phyloP scores from a whole-genome alignment of 192 early-diverging fungal genomes.

The Entrophospora sp. region DNA sequence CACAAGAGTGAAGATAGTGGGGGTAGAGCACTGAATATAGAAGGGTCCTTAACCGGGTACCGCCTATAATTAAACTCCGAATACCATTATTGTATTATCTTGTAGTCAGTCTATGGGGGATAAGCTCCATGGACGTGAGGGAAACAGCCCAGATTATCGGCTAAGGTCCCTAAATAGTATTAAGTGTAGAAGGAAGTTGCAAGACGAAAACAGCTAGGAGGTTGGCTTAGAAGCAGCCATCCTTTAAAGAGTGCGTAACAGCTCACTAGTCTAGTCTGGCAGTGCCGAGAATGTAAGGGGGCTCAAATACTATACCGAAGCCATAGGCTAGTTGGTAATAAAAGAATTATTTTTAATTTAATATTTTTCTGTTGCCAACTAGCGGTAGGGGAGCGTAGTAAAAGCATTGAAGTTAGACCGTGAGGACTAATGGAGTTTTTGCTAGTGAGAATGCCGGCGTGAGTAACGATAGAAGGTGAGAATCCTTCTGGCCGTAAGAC shows the following conservation, averaged over 20 bases:
- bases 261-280: background rate
- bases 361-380: constrained; percentile 13
- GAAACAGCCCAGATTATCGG: constrained; percentile 12
- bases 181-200: constrained; percentile 11
- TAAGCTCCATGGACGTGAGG: constrained; percentile 12
- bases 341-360: constrained; percentile 5
- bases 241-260: constrained; percentile 11
- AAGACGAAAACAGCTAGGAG: background rate
- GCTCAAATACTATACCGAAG: constrained; percentile 14
- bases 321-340: constrained; percentile 9
- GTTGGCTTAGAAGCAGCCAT: constrained; percentile 9
- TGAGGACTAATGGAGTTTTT: too few species aligned
- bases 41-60: constrained; percentile 4
- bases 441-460: too few species aligned
- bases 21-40: constrained; percentile 14
- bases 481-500: too few species aligned
- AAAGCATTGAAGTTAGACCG: background rate
- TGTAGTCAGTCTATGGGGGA: constrained; percentile 10
- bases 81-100: constrained; percentile 8
- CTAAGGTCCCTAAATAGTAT: constrained; percentile 14
- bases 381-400: constrained; percentile 9
- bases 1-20: background rate
- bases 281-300: constrained; percentile 9
- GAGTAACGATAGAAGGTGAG: too few species aligned
- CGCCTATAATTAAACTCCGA: constrained; percentile 6